These are phyloP conservation scores for Phtheirospermum japonicum DNA, from an alignment of 257 asterid genomes.

Conservation along the genomic window DNA sequence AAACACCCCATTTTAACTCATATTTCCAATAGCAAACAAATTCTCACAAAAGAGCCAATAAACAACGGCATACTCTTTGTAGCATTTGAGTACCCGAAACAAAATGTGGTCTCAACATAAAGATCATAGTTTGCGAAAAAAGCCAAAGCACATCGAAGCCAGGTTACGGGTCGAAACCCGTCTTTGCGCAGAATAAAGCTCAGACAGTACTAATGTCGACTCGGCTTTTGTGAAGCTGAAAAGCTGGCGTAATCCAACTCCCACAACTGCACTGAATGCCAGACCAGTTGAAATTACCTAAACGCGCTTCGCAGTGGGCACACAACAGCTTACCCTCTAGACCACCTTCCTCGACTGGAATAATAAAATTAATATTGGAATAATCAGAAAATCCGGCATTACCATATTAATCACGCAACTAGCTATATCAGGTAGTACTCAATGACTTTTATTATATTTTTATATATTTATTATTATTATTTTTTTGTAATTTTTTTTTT, in stretches of 20 bases:
- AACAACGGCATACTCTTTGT: conserved; percentile 23
- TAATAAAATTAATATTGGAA: background rate
- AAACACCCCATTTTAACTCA: background rate
- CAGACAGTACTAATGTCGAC: conserved; percentile 65
- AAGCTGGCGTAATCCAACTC: conserved; percentile 97
- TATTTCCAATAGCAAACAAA: conserved; percentile 2
- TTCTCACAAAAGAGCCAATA: background rate
- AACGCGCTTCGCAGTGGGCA: conserved; percentile 74
- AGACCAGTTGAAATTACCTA: conserved; percentile 96
- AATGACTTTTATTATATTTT: background rate
- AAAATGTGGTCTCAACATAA: conserved; percentile 21
- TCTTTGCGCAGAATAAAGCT: conserved; percentile 18
- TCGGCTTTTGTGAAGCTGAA: conserved; percentile 91
- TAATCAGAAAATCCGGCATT: conserved; percentile 2
- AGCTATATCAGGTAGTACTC: background rate
- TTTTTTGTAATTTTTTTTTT: no score
- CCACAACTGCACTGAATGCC: conserved; percentile 99
- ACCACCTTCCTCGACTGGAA: conserved; percentile 81
- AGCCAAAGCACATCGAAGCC: conserved; percentile 22
- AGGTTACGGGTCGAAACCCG: background rate
- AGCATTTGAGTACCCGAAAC: conserved; percentile 8
- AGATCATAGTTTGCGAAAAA: background rate
- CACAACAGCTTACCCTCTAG: conserved; percentile 87
- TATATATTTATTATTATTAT: no score
- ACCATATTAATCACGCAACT: background rate